Conservation (phyloP, 2,329 filamentous ascomycete genomes). For the Pseudogymnoascus sp. region DNA sequence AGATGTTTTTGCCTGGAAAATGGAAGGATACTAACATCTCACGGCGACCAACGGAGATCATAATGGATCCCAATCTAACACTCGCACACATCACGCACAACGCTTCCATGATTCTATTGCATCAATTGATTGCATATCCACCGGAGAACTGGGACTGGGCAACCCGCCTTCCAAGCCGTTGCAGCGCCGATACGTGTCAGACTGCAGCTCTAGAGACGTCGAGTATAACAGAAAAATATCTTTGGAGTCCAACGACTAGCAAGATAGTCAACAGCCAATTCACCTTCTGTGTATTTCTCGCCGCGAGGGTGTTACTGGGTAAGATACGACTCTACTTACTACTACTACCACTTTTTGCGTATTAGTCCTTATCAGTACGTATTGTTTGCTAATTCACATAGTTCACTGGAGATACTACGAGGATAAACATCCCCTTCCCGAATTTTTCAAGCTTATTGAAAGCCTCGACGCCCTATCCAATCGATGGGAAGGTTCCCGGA, state of each 20-base stretch:
- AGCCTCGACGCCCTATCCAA: conserved; percentile 21
- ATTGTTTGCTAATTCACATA: not conserved
- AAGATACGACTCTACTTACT: conserved; percentile 7
- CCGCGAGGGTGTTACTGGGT: conserved; percentile 25
- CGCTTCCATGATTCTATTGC: conserved; percentile 29
- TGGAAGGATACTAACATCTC: conserved; percentile 33
- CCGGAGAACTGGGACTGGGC: conserved; percentile 18
- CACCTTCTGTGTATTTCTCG: conserved; percentile 27
- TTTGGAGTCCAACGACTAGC: conserved; percentile 19
- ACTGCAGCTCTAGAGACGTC: conserved; percentile 26
- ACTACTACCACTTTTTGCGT: too few relatives aligned
- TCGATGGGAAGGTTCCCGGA: conserved; percentile 16
- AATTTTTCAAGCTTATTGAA: conserved; percentile 22
- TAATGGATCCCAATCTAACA: conserved; percentile 31
- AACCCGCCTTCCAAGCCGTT: conserved; percentile 23
- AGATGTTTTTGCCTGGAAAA: conserved; percentile 36
- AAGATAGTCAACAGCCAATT: conserved; percentile 23
- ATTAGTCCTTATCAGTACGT: not conserved
- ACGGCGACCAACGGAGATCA: conserved; percentile 19
- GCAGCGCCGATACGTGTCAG: conserved; percentile 28
- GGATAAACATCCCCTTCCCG: conserved; percentile 16
- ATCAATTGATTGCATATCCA: conserved; percentile 29
- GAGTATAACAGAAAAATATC: conserved; percentile 26
- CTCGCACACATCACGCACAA: conserved; percentile 31
- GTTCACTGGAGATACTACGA: conserved; percentile 22